These are phyloP conservation scores for Eucalyptus cladocalyx DNA, from an alignment of 345 rosid species.

Conservation along the genomic window DNA sequence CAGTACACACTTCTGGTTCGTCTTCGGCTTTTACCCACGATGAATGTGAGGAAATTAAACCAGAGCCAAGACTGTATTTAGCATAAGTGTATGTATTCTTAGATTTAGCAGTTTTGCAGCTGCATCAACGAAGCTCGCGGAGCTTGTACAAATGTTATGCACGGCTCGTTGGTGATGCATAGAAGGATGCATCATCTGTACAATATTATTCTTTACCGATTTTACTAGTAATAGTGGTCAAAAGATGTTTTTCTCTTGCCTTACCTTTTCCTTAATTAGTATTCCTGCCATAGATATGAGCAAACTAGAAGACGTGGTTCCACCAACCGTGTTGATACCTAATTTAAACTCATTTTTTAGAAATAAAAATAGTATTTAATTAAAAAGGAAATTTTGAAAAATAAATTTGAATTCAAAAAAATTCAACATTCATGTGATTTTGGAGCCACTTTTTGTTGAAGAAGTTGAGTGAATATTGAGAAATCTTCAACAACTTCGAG, in stretches of 20 bases:
- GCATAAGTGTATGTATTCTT: not conserved
- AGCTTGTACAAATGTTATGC: not conserved
- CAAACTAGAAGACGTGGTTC: slow-evolving; percentile 5
- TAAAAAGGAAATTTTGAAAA: too few relatives aligned
- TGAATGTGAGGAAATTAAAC: not conserved
- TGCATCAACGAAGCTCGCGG: not conserved
- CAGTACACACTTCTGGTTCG: not conserved
- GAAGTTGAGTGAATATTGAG: too few relatives aligned
- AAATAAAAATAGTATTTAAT: too few relatives aligned
- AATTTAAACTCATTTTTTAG: too few relatives aligned
- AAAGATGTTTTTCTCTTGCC: not conserved
- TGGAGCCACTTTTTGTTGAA: too few relatives aligned
- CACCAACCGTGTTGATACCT: not conserved
- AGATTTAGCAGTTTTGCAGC: not conserved
- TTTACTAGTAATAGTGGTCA: not conserved
- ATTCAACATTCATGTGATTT: rapidly evolving
- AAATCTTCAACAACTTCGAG: too few relatives aligned
- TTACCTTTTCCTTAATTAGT: slow-evolving; percentile 14
- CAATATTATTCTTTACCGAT: not conserved
- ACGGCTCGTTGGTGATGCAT: not conserved
- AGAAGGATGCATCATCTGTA: not conserved
- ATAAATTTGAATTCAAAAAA: too few relatives aligned
- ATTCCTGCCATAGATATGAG: slow-evolving; percentile 23
- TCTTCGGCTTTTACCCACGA: not conserved
- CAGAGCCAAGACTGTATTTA: not conserved